Evolutionary conservation across 306 rosid genomes (phyloP), one percentile per base, ranked within the genome.

Genomic region (Carpinus fangiana): DNA sequence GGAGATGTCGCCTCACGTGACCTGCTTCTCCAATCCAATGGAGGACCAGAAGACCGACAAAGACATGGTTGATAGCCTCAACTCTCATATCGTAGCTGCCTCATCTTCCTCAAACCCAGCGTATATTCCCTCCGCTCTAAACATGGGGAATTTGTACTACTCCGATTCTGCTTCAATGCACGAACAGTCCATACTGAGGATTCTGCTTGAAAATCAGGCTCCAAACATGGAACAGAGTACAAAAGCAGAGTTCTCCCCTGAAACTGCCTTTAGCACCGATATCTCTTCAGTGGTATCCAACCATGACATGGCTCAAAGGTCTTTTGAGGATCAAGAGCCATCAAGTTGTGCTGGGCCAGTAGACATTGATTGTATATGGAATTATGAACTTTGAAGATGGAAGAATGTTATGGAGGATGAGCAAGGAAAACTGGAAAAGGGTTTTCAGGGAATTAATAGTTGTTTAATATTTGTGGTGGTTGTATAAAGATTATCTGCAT

Each of bases 1-100:
- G 23, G 89, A 88, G 17, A 68, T 31, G 34, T 31, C 84, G 6
- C 82, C 93, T 45, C 88, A 86, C 74, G 90, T 83, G 86, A 84
- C 98, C 87, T 84, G 91, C 83, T 90, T 89, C 89, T 91, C 95
- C 80, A 75, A 83, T 48, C 80, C 84, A 43, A 71, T 28, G 84
- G 89, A 81, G 81, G 85, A 89, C 12, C 80, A 12, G 75, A 86
- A 20, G 64, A 26, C 81, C 59, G 50, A 85, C 12, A 75, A 82
- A 2, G 78, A 76, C 79, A 78, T 83, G 28, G 47, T 77, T 11
- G 76, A 80, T 20, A 81, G 59, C 77, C 53, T 59, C 75, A 62
- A 74, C 69, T n/a, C 53, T 11, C 4, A 14, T 6, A 9, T 71
- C 17, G 71, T 72, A 46, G 69, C 71, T 4, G 68, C 74, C 6